Evolutionary conservation across 352 stramenopile species (phyloP), one percentile per base, ranked within the genome.

Genomic region (Blastocystis hominis): DNA sequence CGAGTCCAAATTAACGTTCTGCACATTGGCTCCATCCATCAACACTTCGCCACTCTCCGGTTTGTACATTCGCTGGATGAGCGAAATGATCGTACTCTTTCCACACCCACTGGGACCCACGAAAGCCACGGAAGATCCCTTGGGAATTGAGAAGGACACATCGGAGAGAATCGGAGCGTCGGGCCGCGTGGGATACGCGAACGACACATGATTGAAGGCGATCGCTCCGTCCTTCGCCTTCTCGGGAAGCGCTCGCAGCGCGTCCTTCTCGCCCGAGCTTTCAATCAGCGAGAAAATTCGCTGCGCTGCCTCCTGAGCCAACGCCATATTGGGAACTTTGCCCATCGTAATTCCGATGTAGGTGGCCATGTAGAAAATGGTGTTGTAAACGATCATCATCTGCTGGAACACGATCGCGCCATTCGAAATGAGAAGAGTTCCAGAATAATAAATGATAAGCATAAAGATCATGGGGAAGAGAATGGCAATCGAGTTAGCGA

Each of bases 171-270:
- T 92, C 3, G 66, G 68, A 17, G 91, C 89, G 5, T 94, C 91
- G 0, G 91, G 91, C 44, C 94, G 89, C 1, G 93, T 92, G 6
- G 95, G 94, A 89, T 97, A 98, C 2, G 91, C 89, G 89, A 98
- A 97, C 6, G 64, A 77, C 10, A 98, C 92, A 84, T 97, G 89
- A 42, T 95, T 59, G 76, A 98, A 95, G 20, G 92, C 89, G 15
- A 94, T 94, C 0, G n/a, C n/a, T n/a, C n/a, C n/a, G n/a, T n/a
- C n/a, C n/a, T n/a, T n/a, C n/a, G n/a, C n/a, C n/a, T n/a, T 90
- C 53, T 0, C 88, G 88, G 2, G 87, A 7, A 56, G 30, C 34
- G 56, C 87, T 5, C 75, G 42, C 0, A 17, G 1, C 34, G 36
- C 56, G 10, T 86, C 75, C 30, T 75, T 86, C 9, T 47, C 20